A percentile compares a stretch with the other conserved stretches of the same genome.
Evolutionary conservation across 495 filamentous ascomycete species (phyloP).

Genomic region (Penicillium fimorum): DNA sequence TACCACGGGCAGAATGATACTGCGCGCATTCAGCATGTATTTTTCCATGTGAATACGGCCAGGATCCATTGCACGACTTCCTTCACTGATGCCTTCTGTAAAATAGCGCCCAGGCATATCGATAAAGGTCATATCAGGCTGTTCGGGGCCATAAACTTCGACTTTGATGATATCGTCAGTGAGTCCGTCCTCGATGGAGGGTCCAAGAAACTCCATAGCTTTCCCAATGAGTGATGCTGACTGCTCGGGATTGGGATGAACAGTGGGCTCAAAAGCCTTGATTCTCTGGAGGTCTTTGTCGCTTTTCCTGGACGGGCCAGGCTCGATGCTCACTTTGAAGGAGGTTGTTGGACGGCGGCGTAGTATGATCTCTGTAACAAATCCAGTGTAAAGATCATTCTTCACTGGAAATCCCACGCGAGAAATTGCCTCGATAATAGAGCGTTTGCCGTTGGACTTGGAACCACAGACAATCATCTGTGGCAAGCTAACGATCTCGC

Average conservation of each 20-base stretch:
- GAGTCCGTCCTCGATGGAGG: neutral
- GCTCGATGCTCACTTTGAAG: neutral
- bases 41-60: neutral
- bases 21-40: neutral
- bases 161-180: neutral
- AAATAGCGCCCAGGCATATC: neutral
- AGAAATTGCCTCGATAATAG: conserved; percentile 48
- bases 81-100: neutral
- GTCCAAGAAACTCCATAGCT: neutral
- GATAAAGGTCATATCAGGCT: neutral
- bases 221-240: neutral
- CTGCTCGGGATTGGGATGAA: neutral
- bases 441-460: conserved; percentile 61
- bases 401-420: conserved; percentile 31
- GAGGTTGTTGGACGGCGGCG: neutral
- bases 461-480: conserved; percentile 57
- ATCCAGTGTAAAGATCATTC: conserved; percentile 31
- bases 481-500: neutral
- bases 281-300: neutral
- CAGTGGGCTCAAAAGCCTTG: neutral
- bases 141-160: neutral
- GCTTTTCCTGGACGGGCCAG: neutral
- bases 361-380: conserved; percentile 34
- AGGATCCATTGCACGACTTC: too few relatives aligned
- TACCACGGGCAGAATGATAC: neutral